Evolutionary conservation across 2,329 filamentous ascomycete genomes (phyloP).

Genomic region (Botryotinia convoluta): DNA sequence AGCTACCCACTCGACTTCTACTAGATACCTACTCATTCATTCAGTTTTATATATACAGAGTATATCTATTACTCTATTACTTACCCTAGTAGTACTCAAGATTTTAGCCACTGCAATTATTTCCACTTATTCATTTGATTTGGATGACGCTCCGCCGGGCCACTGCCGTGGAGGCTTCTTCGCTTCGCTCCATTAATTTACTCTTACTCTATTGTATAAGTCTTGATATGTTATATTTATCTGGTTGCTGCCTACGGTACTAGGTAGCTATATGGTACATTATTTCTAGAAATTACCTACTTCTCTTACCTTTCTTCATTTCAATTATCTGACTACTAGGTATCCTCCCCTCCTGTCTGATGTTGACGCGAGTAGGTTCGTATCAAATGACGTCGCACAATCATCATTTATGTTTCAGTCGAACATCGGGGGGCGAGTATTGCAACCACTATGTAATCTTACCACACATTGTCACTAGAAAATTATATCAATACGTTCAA

Average conservation of each 20-base stretch:
- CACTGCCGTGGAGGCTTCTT: background rate
- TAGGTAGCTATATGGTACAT: background rate
- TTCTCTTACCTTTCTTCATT: background rate
- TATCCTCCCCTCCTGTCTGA: too few species aligned
- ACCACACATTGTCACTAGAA: background rate
- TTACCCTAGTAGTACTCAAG: background rate
- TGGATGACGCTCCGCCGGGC: background rate
- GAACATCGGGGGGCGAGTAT: background rate
- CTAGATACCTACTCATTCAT: too few species aligned
- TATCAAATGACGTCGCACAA: conserved; percentile 1
- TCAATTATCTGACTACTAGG: background rate
- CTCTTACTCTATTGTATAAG: background rate
- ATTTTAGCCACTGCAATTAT: background rate
- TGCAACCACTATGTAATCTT: background rate
- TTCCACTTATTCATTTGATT: background rate
- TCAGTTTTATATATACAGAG: too few species aligned
- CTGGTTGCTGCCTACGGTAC: background rate
- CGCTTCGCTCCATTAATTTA: background rate
- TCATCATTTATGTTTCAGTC: background rate
- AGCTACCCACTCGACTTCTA: too few species aligned
- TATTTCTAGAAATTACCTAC: too few species aligned
- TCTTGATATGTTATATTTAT: background rate
- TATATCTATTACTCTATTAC: background rate
- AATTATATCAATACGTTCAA: background rate
- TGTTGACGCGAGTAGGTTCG: background rate